These are phyloP conservation scores for Hapsidospora chrysogenum DNA, from an alignment of 495 filamentous ascomycete species.

Conservation along the genomic window DNA sequence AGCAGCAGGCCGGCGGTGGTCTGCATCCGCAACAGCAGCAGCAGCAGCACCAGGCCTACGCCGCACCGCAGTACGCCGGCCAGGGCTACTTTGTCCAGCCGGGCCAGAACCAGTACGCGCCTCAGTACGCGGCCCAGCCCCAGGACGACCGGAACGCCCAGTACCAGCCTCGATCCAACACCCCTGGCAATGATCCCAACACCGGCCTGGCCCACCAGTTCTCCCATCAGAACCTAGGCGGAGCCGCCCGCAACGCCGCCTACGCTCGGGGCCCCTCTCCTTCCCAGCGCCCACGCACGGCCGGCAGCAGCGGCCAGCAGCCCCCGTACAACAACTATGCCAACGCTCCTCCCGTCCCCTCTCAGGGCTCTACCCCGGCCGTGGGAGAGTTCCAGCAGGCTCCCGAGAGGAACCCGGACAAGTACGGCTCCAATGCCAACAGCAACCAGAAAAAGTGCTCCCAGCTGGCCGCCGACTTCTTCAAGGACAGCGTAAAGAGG, in stretches of 20 bases:
- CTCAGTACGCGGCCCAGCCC: conserved; percentile 12
- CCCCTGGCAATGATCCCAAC: conserved; percentile 47
- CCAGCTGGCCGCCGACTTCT: conserved; percentile 71
- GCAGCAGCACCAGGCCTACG: conserved; percentile 24
- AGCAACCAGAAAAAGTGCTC: conserved; percentile 65
- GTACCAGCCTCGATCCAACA: conserved; percentile 43
- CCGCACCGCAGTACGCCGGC: conserved; percentile 2
- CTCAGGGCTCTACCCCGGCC: conserved; percentile 16
- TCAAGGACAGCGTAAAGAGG: conserved; percentile 87
- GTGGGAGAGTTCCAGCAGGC: conserved; percentile 34
- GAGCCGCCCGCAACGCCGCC: conserved; percentile 44
- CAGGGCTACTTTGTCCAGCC: conserved; percentile 15
- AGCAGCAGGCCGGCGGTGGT: conserved; percentile 25
- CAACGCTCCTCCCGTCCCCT: conserved; percentile 41
- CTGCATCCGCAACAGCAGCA: conserved; percentile 26
- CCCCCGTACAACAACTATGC: conserved; percentile 45
- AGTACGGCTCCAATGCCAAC: conserved; percentile 42
- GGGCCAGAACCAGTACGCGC: conserved; percentile 18
- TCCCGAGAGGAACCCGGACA: conserved; percentile 59
- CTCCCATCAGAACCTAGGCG: conserved; percentile 86
- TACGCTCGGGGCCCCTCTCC: conserved; percentile 58
- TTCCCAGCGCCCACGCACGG: conserved; percentile 59
- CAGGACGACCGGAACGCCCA: conserved; percentile 19
- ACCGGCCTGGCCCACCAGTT: conserved; percentile 89
- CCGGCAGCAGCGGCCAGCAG: conserved; percentile 43